Conservation (phyloP, 306 rosid species). For the Clitoria ternatea region DNA sequence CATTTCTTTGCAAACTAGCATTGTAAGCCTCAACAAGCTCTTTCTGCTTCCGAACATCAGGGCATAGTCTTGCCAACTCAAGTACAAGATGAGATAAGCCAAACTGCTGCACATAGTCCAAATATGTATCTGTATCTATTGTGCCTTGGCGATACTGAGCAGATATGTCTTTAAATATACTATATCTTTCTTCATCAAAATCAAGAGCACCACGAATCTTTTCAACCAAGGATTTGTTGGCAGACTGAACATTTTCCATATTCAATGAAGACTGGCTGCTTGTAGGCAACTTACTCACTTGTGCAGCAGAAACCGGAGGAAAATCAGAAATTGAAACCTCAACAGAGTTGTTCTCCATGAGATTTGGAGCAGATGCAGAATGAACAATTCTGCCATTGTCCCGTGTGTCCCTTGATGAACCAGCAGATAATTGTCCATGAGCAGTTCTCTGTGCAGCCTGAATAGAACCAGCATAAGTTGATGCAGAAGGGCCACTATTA, state of each 20-base stretch:
- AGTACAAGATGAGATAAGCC: conserved; percentile 82
- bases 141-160: conserved; percentile 82
- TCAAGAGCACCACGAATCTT: conserved; percentile 80
- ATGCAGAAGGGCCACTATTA: conserved; percentile 25
- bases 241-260: conserved; percentile 65
- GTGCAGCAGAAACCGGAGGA: conserved; percentile 80
- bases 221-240: conserved; percentile 87
- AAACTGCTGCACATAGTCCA: conserved; percentile 72
- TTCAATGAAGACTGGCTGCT: conserved; percentile 45
- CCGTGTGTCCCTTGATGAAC: conserved; percentile 44
- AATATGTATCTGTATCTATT: conserved; percentile 56
- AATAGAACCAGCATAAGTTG: conserved; percentile 50
- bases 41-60: conserved; percentile 70
- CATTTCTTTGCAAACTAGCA: conserved; percentile 42
- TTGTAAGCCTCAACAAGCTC: conserved; percentile 69
- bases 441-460: conserved; percentile 40
- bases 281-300: conserved; percentile 42
- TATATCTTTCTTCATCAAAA: conserved; percentile 67
- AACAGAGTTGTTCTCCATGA: conserved; percentile 43
- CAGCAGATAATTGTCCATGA: conserved; percentile 40
- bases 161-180: conserved; percentile 70
- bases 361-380: conserved; percentile 79
- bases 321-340: conserved; percentile 62
- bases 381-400: conserved; percentile 55
- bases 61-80: conserved; percentile 84